Evolutionary conservation across 73 alveolate species (phyloP).

Genomic region (Symbiodinium natans): DNA sequence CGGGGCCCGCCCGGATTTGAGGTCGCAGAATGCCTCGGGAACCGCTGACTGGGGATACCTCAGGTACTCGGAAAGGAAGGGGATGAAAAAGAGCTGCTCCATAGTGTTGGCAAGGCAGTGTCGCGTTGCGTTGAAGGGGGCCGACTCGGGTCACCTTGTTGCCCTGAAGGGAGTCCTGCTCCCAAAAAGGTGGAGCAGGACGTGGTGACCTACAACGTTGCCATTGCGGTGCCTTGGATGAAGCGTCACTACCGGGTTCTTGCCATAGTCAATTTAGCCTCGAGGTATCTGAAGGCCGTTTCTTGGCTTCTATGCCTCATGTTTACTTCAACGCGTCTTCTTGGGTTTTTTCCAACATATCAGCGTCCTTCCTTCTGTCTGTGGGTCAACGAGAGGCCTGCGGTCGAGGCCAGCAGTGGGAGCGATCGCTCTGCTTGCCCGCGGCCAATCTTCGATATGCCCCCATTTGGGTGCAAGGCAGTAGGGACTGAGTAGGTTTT

Average conservation of each 20-base stretch:
- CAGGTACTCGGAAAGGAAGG: not conserved
- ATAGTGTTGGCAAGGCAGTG: conserved; percentile 31
- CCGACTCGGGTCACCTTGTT: no score
- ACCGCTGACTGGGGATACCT: conserved; percentile 72
- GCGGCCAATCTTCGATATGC: not conserved
- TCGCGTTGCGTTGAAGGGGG: no score
- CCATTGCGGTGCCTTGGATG: conserved; percentile 42
- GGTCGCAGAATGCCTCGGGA: conserved; percentile 55
- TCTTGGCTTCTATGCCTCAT: no score
- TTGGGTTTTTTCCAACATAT: no score
- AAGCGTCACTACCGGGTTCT: no score
- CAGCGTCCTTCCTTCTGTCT: no score
- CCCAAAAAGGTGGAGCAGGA: conserved; percentile 90
- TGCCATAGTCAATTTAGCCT: no score
- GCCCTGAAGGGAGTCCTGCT: no score
- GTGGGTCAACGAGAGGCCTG: no score
- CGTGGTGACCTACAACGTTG: conserved; percentile 74
- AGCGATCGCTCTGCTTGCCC: conserved; percentile 47
- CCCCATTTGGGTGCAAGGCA: not conserved
- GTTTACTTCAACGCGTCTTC: no score
- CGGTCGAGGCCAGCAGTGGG: conserved; percentile 87
- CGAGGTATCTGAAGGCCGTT: no score
- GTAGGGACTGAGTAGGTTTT: no score
- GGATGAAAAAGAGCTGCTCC: conserved; percentile 23
- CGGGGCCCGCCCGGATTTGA: conserved; percentile 63